A percentile compares a stretch with the other conserved stretches of the same genome.
Evolutionary conservation across 192 early-diverging fungal species (phyloP).

Genomic region (Chytriomyces confervae): DNA sequence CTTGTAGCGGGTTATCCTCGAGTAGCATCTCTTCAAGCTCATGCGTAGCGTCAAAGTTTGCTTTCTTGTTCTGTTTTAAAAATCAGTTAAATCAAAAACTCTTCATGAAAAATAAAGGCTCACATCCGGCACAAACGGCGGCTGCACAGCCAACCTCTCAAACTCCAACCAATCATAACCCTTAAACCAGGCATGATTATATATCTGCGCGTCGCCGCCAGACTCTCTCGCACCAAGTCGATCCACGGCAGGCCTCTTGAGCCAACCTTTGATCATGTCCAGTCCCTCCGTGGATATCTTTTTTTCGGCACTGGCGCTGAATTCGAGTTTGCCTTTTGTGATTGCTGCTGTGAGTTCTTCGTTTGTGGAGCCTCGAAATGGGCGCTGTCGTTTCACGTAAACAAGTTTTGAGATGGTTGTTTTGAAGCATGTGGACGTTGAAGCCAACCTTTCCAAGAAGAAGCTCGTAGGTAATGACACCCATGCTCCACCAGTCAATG

Average conservation of each 20-base stretch:
- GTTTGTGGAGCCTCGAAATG: conserved; percentile 78
- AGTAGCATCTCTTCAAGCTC: conserved; percentile 75
- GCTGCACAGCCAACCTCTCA: conserved; percentile 40
- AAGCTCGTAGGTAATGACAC: conserved; percentile 89
- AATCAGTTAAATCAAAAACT: conserved; percentile 18
- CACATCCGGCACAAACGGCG: conserved; percentile 56
- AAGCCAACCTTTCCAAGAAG: conserved; percentile 68
- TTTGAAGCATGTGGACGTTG: background rate
- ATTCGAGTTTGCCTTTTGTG: conserved; percentile 67
- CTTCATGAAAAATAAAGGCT: conserved; percentile 34
- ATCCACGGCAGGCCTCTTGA: conserved; percentile 71
- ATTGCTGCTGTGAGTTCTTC: conserved; percentile 72
- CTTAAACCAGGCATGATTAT: conserved; percentile 50
- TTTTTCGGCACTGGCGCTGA: conserved; percentile 57
- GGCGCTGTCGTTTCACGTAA: conserved; percentile 42
- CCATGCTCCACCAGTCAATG: conserved; percentile 96
- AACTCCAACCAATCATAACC: conserved; percentile 50
- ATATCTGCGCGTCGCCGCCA: conserved; percentile 66
- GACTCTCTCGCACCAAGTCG: conserved; percentile 78
- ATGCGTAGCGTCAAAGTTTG: conserved; percentile 73
- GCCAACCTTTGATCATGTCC: conserved; percentile 52
- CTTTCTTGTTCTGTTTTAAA: conserved; percentile 53
- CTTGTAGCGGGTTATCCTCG: conserved; percentile 61
- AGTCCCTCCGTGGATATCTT: conserved; percentile 18
- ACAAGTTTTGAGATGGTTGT: too few species aligned